These are phyloP conservation scores for Globisporangium camurandrum DNA, from an alignment of 352 stramenopile genomes.

Conservation along the genomic window DNA sequence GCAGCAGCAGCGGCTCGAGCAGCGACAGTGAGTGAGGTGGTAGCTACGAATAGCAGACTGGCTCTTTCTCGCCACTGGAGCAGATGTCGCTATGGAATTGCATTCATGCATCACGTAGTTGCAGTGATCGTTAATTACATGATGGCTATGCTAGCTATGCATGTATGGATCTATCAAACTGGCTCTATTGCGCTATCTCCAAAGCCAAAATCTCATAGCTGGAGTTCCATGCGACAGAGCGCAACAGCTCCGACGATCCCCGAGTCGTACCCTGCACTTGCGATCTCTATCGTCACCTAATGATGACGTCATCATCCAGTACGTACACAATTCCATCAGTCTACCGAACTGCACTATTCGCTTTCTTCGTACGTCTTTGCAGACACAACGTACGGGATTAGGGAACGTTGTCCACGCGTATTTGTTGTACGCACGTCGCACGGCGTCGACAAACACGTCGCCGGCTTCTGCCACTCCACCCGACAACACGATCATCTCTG, in stretches of 20 bases:
- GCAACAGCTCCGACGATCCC: slow-evolving; percentile 75
- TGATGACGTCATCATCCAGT: too few species aligned
- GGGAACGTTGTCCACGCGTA: slow-evolving; percentile 68
- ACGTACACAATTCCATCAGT: neutral
- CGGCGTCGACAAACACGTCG: slow-evolving; percentile 58
- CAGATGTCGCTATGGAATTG: too few species aligned
- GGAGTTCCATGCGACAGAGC: slow-evolving; percentile 12
- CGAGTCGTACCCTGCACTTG: slow-evolving; percentile 74
- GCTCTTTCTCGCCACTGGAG: too few species aligned
- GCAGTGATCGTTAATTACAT: too few species aligned
- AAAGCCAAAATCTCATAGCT: neutral
- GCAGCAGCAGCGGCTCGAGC: slow-evolving; percentile 51
- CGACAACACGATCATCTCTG: slow-evolving; percentile 76
- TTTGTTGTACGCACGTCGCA: slow-evolving; percentile 48
- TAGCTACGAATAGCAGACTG: neutral
- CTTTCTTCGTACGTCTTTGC: too few species aligned
- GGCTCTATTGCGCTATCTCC: too few species aligned
- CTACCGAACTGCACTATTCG: neutral
- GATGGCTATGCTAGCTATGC: too few species aligned
- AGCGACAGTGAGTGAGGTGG: slow-evolving; percentile 55
- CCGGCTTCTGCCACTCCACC: slow-evolving; percentile 70
- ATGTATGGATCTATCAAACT: too few species aligned
- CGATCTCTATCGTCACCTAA: slow-evolving; percentile 71
- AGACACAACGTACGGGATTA: slow-evolving; percentile 43
- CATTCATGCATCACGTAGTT: too few species aligned